phyloP scores from a whole-genome alignment of 2,329 filamentous ascomycete species.

The Trichoderma sp. region DNA sequence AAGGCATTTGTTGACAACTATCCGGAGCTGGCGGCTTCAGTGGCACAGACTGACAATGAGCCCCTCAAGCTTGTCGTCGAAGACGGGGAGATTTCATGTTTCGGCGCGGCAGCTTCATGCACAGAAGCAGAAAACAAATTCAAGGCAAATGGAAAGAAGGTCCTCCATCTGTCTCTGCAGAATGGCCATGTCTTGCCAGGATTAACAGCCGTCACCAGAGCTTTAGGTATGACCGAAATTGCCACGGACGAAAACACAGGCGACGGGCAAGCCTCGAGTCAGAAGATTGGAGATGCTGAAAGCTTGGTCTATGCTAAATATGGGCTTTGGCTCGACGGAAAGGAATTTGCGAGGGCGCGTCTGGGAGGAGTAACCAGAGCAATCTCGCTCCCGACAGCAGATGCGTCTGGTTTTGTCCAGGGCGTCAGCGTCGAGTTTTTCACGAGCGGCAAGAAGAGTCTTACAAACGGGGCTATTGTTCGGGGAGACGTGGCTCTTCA shows the following conservation, averaged over 20 bases:
- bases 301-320: slow-evolving; percentile 44
- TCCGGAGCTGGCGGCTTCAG: slow-evolving; percentile 12
- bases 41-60: not conserved
- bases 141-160: slow-evolving; percentile 4
- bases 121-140: not conserved
- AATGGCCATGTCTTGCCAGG: slow-evolving; percentile 40
- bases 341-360: slow-evolving; percentile 44
- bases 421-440: slow-evolving; percentile 38
- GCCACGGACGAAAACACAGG: slow-evolving; percentile 45
- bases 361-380: slow-evolving; percentile 48
- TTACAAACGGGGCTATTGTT: slow-evolving; percentile 44
- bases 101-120: slow-evolving; percentile 9
- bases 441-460: slow-evolving; percentile 22
- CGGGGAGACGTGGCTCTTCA: slow-evolving; percentile 47
- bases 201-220: slow-evolving; percentile 50
- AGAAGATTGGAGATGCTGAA: slow-evolving; percentile 34
- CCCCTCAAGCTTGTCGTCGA: slow-evolving; percentile 18
- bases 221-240: slow-evolving; percentile 55
- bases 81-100: slow-evolving; percentile 7
- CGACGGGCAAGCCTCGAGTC: slow-evolving; percentile 42
- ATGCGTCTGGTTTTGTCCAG: slow-evolving; percentile 35
- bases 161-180: slow-evolving; percentile 9
- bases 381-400: slow-evolving; percentile 42
- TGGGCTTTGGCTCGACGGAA: slow-evolving; percentile 44
- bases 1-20: slow-evolving; percentile 23